Evolutionary conservation across 2,329 filamentous ascomycete species (phyloP).

Genomic region (Phaeomoniella chlamydospora): DNA sequence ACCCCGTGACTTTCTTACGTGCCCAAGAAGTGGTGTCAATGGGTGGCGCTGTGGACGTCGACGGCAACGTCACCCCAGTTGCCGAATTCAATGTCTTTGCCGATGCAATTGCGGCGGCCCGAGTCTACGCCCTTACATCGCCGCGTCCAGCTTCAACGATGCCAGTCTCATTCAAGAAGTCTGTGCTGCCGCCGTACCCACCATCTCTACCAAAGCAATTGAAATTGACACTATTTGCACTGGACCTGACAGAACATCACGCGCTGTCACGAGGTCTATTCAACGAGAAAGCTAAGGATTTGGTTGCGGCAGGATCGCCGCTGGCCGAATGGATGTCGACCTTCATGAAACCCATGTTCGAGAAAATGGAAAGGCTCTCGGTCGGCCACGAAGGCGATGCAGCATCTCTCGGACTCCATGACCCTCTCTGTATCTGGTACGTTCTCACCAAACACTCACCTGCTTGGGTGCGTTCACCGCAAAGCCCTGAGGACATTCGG

Average conservation of each 20-base stretch:
- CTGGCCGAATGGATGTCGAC: constrained; percentile 59
- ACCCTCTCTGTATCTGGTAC: constrained; percentile 70
- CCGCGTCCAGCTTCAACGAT: constrained; percentile 63
- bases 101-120: constrained; percentile 63
- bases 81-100: constrained; percentile 95
- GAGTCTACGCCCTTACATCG: constrained; percentile 65
- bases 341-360: constrained; percentile 57
- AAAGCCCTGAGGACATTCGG: constrained; percentile 62
- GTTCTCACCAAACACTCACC: constrained; percentile 39
- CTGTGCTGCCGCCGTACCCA: constrained; percentile 46
- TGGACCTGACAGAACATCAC: constrained; percentile 65
- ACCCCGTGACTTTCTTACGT: constrained; percentile 76
- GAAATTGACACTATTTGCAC: constrained; percentile 56
- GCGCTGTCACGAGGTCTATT: constrained; percentile 50
- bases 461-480: constrained; percentile 28
- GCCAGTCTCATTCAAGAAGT: constrained; percentile 46
- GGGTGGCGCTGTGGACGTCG: constrained; percentile 69
- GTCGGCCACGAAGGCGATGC: constrained; percentile 33
- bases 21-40: constrained; percentile 90
- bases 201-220: constrained; percentile 46
- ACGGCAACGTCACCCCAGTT: constrained; percentile 70
- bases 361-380: constrained; percentile 50
- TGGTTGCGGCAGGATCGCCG: constrained; percentile 50
- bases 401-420: constrained; percentile 54
- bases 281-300: constrained; percentile 36